A percentile compares a stretch with the other conserved stretches of the same genome.
Evolutionary conservation across 306 rosid genomes (phyloP).

Genomic region (Vigna nakashimae): DNA sequence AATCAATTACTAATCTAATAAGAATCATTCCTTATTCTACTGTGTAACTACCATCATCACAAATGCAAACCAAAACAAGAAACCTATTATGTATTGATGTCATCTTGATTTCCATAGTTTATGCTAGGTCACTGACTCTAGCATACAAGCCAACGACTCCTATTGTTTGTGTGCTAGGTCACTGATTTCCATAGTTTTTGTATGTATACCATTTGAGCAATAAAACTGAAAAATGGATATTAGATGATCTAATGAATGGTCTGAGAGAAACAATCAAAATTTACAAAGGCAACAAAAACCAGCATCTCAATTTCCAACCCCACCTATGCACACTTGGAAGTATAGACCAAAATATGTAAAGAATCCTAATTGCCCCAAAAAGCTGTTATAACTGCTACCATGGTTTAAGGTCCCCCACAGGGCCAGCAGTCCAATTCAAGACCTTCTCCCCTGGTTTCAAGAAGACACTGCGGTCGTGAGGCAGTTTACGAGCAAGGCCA

Average conservation of each 20-base stretch:
- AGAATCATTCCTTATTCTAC: neutral
- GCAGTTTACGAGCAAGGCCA: conserved; percentile 94
- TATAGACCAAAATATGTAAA: conserved; percentile 33
- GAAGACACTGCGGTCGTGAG: conserved; percentile 66
- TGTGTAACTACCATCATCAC: neutral
- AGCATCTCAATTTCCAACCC: conserved; percentile 38
- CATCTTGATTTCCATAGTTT: conserved; percentile 12
- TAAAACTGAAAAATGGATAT: conserved; percentile 28
- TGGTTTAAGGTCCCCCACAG: conserved; percentile 87
- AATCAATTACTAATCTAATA: conserved; percentile 7
- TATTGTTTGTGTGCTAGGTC: neutral
- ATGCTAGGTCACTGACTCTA: conserved; percentile 13
- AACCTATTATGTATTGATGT: conserved; percentile 6
- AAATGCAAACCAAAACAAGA: conserved; percentile 25
- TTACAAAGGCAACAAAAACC: conserved; percentile 44
- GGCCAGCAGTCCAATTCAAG: conserved; percentile 96
- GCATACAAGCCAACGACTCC: conserved; percentile 12
- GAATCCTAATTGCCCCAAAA: conserved; percentile 40
- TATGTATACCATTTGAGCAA: conserved; percentile 11
- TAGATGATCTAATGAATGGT: conserved; percentile 33
- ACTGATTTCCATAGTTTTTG: too few species aligned
- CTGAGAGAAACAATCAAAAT: conserved; percentile 38
- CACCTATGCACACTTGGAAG: conserved; percentile 43
- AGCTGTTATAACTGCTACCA: conserved; percentile 58
- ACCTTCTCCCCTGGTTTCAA: conserved; percentile 71